Evolutionary conservation across 2,329 filamentous ascomycete species (phyloP), one percentile per base, ranked within the genome.

Genomic region (Cladosporium phlei): DNA sequence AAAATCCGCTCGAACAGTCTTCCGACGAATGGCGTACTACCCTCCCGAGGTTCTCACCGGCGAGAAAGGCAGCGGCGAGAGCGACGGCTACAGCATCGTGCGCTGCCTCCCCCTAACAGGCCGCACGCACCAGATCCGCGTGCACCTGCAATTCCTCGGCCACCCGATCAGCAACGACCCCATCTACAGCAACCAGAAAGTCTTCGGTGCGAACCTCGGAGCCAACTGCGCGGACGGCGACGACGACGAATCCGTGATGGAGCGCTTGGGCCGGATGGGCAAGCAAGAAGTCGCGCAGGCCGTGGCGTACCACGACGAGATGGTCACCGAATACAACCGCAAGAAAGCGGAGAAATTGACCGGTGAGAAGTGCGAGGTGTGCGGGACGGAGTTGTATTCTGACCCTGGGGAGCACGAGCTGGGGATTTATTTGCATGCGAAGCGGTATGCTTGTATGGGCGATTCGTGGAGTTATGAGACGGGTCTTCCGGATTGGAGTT

Each of bases 91-190:
- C 68, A 95, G 89, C 21, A 88, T 98, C 54, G 90, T 98, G 12
- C 85, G 93, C 56, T 97, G 93, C 64, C 78, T 95, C 48, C 93
- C 93, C 0, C 79, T 97, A 21, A 98, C 93, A 0, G 93, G 93
- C 1, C 80, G 93, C 40, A 98, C 93, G 10, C 93, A 98, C 62
- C 93, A 98, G 66, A 78, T 98, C 38, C 82, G 93, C 25, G 93
- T 98, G 14, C 93, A 98, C 61, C 76, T 98, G 12, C 93, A 98
- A 63, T 95, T 88, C 65, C 74, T 98, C 3, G 93, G 93, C 1
- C 86, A 97, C 62, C 93, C 93, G 2, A 97, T 98, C 57, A 83
- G 88, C 54, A 98, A 98, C 65, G 93, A 98, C 62, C 93, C 93
- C 6, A 97, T 98, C 58, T 98, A 98, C 66, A 89, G 88, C 59